Evolutionary conservation across 371 early-diverging fungal genomes (phyloP).

Genomic region (Haplosporangium sp.): DNA sequence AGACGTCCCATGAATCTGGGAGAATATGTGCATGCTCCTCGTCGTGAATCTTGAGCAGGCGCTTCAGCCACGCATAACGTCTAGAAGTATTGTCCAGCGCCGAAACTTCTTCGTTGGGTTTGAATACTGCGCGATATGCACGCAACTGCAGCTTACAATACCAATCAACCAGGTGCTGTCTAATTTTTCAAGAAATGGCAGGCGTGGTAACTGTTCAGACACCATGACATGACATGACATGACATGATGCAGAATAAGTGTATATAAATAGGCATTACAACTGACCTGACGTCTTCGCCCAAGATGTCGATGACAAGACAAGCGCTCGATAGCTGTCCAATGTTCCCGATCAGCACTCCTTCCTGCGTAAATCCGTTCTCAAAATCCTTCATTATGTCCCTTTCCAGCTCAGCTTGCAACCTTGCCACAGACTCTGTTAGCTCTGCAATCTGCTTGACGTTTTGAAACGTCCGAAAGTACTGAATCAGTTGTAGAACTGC

Average conservation of each 20-base stretch:
- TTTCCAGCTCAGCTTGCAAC: slow-evolving; percentile 75
- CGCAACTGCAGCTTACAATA: slow-evolving; percentile 86
- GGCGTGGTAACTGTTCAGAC: background rate
- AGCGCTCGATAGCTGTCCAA: slow-evolving; percentile 73
- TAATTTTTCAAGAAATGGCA: slow-evolving; percentile 12
- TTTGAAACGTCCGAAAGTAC: slow-evolving; percentile 80
- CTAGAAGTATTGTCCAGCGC: slow-evolving; percentile 87
- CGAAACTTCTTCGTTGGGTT: slow-evolving; percentile 83
- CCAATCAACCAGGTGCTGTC: slow-evolving; percentile 73
- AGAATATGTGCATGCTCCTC: slow-evolving; percentile 88
- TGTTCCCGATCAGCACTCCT: slow-evolving; percentile 63
- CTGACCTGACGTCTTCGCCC: slow-evolving; percentile 75
- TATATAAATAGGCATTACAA: background rate
- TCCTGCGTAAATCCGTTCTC: slow-evolving; percentile 68
- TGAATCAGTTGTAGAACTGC: slow-evolving; percentile 83
- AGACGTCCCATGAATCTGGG: slow-evolving; percentile 84
- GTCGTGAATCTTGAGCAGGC: slow-evolving; percentile 84
- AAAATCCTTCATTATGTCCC: slow-evolving; percentile 82
- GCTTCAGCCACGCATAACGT: slow-evolving; percentile 94
- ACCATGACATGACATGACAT: background rate
- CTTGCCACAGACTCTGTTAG: slow-evolving; percentile 71
- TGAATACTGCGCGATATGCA: slow-evolving; percentile 88
- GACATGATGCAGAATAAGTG: background rate
- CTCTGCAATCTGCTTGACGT: slow-evolving; percentile 79
- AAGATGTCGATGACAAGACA: slow-evolving; percentile 83